These are phyloP conservation scores for Tephrocybe sp. DNA, from an alignment of 768 basidiomycete species.

Conservation along the genomic window DNA sequence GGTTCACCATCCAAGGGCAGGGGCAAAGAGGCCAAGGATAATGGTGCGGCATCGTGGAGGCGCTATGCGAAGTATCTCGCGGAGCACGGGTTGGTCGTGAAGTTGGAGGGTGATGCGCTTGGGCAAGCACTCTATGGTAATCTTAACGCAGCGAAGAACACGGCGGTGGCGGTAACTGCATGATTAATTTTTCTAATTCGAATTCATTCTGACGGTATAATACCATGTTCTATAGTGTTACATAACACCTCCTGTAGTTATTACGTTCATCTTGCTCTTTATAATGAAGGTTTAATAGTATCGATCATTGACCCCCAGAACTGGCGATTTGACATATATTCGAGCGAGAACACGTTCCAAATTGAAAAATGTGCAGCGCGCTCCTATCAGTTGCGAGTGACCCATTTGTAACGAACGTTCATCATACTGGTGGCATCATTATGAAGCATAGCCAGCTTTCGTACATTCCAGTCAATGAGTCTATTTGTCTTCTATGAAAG, in stretches of 20 bases:
- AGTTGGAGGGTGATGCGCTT: constrained; percentile 40
- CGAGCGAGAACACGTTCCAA: too few species aligned
- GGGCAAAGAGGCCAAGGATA: constrained; percentile 24
- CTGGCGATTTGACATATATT: too few species aligned
- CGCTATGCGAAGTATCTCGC: constrained; percentile 57
- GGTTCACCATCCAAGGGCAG: neutral
- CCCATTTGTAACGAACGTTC: too few species aligned
- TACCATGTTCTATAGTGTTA: neutral
- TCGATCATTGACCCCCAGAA: too few species aligned
- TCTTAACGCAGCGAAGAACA: constrained; percentile 19
- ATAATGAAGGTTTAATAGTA: too few species aligned
- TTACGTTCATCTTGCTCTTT: neutral
- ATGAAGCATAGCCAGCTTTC: too few species aligned
- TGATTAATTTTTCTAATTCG: constrained; percentile 2
- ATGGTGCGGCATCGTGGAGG: constrained; percentile 55
- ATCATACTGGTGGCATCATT: too few species aligned
- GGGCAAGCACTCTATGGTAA: constrained; percentile 41
- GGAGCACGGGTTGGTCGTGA: constrained; percentile 50
- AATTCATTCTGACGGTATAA: neutral
- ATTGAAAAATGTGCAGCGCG: too few species aligned
- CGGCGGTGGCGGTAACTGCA: neutral
- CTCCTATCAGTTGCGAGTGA: too few species aligned
- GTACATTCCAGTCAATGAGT: too few species aligned
- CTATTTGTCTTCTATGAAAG: too few species aligned
- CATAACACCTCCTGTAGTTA: neutral